Conservation (phyloP, 805 yeast genomes). For the Zygoascus biomembranicola region DNA sequence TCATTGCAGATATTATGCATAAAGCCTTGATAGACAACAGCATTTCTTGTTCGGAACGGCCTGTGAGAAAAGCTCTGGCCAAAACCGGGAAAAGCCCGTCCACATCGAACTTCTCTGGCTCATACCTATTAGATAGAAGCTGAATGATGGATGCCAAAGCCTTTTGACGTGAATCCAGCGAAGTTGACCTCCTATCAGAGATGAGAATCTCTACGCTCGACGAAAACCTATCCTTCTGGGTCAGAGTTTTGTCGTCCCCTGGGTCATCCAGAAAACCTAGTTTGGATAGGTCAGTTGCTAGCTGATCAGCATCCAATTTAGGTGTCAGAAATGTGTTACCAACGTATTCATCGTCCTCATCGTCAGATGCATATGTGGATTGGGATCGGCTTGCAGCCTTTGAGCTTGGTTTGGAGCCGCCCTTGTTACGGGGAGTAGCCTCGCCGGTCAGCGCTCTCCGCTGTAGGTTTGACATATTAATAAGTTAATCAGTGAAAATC, state of each 20-base stretch:
- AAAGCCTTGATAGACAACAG: constrained; percentile 24
- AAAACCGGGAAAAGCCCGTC: constrained; percentile 14
- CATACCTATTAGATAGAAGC: constrained; percentile 25
- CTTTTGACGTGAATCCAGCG: constrained; percentile 26
- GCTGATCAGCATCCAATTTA: constrained; percentile 10
- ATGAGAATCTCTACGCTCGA: constrained; percentile 21
- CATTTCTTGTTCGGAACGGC: constrained; percentile 25
- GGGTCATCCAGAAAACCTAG: constrained; percentile 4
- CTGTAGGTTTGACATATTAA: background rate
- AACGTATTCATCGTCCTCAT: constrained; percentile 18
- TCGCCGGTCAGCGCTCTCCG: background rate
- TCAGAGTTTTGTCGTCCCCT: constrained; percentile 3
- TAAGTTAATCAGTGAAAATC: background rate
- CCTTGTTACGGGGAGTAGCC: background rate
- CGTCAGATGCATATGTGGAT: constrained; percentile 1
- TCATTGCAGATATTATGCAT: constrained; percentile 19
- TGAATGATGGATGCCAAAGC: constrained; percentile 23
- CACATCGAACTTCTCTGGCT: constrained; percentile 21
- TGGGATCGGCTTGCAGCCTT: background rate
- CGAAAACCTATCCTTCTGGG: constrained; percentile 14
- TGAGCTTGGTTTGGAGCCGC: background rate
- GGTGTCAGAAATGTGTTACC: constrained; percentile 15
- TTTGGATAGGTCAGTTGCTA: constrained; percentile 11
- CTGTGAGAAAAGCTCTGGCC: constrained; percentile 17
- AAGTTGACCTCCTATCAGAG: constrained; percentile 24